phyloP scores from a whole-genome alignment of 371 early-diverging fungal species.

The Haplosporangium sp. region DNA sequence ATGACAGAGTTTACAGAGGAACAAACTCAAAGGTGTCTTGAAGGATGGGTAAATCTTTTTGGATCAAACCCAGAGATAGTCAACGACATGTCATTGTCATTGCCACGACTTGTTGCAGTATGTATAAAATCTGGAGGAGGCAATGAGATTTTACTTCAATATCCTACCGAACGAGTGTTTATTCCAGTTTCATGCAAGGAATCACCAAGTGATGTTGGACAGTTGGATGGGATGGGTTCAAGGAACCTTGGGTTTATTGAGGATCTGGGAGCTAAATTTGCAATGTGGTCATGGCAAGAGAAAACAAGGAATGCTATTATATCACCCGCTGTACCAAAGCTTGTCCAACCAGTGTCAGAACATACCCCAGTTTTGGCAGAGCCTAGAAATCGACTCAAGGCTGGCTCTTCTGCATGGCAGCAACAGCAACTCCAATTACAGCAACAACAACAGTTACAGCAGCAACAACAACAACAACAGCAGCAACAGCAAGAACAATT shows the following conservation, averaged over 20 bases:
- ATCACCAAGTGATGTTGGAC: slow-evolving; percentile 49
- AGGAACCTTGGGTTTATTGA: slow-evolving; percentile 49
- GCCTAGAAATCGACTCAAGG: slow-evolving; percentile 44
- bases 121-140: slow-evolving; percentile 30
- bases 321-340: slow-evolving; percentile 47
- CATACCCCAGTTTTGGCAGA: slow-evolving; percentile 40
- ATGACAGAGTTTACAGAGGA: slow-evolving; percentile 41
- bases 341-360: slow-evolving; percentile 44
- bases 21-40: slow-evolving; percentile 27
- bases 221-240: slow-evolving; percentile 47
- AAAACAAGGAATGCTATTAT: slow-evolving; percentile 46
- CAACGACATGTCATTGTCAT: slow-evolving; percentile 9
- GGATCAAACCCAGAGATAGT: slow-evolving; percentile 25
- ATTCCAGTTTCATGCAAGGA: slow-evolving; percentile 46
- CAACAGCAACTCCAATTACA: slow-evolving; percentile 33
- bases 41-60: slow-evolving; percentile 36
- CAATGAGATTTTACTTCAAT: slow-evolving; percentile 37
- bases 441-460: slow-evolving; percentile 23
- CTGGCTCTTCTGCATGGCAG: slow-evolving; percentile 48
- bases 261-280: slow-evolving; percentile 50
- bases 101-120: slow-evolving; percentile 43
- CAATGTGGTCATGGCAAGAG: slow-evolving; percentile 55
- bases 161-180: slow-evolving; percentile 47
- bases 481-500: slow-evolving; percentile 41
- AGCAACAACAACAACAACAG: slow-evolving; percentile 44